Percentiles rank a stretch among this genome's conserved stretches.
Evolutionary conservation across 2,329 filamentous ascomycete genomes (phyloP).

Genomic region (Trichoderma pleuroti): DNA sequence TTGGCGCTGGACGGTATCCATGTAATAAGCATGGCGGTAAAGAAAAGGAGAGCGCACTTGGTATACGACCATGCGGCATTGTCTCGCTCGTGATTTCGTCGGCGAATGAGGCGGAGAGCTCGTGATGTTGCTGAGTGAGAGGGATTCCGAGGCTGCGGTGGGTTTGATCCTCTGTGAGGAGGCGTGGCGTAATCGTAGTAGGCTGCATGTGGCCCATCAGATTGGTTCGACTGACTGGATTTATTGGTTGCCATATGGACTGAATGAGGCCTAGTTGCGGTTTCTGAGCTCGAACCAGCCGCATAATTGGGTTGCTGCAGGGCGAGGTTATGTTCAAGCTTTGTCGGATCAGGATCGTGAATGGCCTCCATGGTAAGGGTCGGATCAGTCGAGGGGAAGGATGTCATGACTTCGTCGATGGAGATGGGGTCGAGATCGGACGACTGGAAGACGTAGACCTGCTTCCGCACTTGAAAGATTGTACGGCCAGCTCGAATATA

Average conservation of each 20-base stretch:
- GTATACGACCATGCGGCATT: slow-evolving; percentile 62
- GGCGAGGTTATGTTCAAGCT: background rate
- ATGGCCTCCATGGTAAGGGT: slow-evolving; percentile 39
- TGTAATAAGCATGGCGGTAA: slow-evolving; percentile 60
- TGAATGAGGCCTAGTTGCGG: slow-evolving; percentile 32
- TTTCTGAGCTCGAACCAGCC: slow-evolving; percentile 9
- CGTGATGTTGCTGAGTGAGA: background rate
- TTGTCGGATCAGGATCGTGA: background rate
- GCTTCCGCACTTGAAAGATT: slow-evolving; percentile 59
- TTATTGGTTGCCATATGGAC: background rate
- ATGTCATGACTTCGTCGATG: slow-evolving; percentile 40
- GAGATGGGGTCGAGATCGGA: slow-evolving; percentile 35
- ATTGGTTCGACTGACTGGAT: background rate
- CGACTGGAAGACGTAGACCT: slow-evolving; percentile 46
- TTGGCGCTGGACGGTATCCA: slow-evolving; percentile 72
- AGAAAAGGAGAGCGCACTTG: slow-evolving; percentile 63
- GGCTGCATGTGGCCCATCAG: background rate
- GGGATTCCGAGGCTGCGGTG: background rate
- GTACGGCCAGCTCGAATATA: slow-evolving; percentile 52
- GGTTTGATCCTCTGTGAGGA: background rate
- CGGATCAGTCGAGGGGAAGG: slow-evolving; percentile 54
- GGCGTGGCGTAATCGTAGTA: background rate
- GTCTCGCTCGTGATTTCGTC: slow-evolving; percentile 44
- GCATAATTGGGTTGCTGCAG: background rate
- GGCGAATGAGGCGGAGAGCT: slow-evolving; percentile 16